phyloP scores from a whole-genome alignment of 495 filamentous ascomycete species.

The Saxophila tyrrhenica region DNA sequence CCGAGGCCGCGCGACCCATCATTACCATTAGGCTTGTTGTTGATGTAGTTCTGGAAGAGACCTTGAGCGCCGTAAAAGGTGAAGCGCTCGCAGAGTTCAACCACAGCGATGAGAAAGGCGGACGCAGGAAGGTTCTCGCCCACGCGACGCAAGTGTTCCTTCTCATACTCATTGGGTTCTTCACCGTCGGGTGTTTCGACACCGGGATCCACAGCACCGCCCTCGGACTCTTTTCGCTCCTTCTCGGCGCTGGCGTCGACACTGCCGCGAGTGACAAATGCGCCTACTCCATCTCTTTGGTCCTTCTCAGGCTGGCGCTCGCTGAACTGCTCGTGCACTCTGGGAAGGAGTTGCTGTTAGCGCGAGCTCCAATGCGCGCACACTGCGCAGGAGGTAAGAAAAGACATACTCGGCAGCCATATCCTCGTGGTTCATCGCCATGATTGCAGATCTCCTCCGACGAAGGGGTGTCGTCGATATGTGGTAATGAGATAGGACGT shows the following conservation, averaged over 20 bases:
- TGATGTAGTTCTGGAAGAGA: constrained; percentile 49
- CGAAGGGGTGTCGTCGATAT: too few species aligned
- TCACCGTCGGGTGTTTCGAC: constrained; percentile 18
- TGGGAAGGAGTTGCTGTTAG: not conserved
- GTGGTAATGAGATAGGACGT: too few species aligned
- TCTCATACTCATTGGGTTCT: constrained; percentile 46
- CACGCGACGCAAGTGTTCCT: constrained; percentile 38
- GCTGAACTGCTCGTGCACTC: not conserved
- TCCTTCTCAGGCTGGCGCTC: not conserved
- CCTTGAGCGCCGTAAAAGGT: constrained; percentile 52
- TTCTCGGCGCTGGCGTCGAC: not conserved
- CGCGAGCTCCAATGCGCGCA: not conserved
- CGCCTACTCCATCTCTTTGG: not conserved
- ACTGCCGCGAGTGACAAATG: not conserved
- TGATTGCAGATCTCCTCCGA: not conserved
- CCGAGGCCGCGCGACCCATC: constrained; percentile 44
- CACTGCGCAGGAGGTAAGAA: not conserved
- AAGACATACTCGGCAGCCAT: constrained; percentile 4
- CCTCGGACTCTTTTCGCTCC: not conserved
- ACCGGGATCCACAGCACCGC: not conserved
- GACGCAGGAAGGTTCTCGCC: constrained; percentile 45
- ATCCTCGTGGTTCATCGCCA: constrained; percentile 10
- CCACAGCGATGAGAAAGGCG: constrained; percentile 48
- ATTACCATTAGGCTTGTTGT: constrained; percentile 36
- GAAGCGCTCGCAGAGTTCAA: constrained; percentile 58